These are phyloP conservation scores for Cercospora beticola DNA, from an alignment of 2,329 filamentous ascomycete genomes.

Conservation along the genomic window DNA sequence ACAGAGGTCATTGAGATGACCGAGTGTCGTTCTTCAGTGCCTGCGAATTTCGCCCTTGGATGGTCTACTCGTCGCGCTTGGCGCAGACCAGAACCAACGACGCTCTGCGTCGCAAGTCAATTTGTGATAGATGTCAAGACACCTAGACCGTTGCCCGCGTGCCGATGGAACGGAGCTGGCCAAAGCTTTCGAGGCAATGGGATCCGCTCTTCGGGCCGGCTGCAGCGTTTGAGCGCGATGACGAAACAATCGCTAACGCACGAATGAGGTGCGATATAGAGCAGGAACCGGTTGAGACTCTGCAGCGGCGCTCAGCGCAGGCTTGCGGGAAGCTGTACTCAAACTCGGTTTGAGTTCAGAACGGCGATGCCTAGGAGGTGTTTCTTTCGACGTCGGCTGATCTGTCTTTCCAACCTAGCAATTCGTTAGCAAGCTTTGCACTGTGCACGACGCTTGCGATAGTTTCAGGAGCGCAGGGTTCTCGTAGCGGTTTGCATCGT, in stretches of 20 bases:
- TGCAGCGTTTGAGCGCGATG: conserved; percentile 23
- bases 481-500: not conserved
- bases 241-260: conserved; percentile 25
- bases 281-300: not conserved
- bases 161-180: conserved; percentile 2
- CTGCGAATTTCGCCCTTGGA: not conserved
- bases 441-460: not conserved
- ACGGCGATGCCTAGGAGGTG: conserved; percentile 18
- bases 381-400: conserved; percentile 28
- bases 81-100: not conserved
- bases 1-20: conserved; percentile 13
- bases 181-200: conserved; percentile 15
- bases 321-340: conserved; percentile 25
- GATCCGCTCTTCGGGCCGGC: conserved; percentile 23
- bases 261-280: conserved; percentile 20
- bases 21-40: not conserved
- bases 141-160: conserved; percentile 1
- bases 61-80: not conserved
- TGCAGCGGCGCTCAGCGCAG: conserved; percentile 19
- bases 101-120: not conserved
- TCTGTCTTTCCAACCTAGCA: not conserved
- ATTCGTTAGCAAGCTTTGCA: conserved; percentile 15
- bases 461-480: not conserved
- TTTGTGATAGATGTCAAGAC: not conserved
- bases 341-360: conserved; percentile 27